A percentile compares a stretch with the other conserved stretches of the same genome.
Evolutionary conservation across 148 eudicot species (phyloP).

Genomic region (Polygonum aviculare): DNA sequence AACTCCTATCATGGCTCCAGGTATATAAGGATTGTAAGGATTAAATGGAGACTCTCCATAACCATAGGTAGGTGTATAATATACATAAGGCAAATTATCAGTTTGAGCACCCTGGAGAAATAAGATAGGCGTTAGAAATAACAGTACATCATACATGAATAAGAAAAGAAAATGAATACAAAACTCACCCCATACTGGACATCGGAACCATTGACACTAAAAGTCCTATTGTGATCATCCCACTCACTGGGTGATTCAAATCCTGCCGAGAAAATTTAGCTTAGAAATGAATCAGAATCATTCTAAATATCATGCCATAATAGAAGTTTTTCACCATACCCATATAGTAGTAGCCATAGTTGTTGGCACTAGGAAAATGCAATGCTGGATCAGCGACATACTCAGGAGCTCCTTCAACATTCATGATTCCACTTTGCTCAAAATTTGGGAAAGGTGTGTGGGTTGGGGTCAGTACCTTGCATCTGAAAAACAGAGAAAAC

Average conservation of each 20-base stretch:
- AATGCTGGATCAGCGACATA: constrained; percentile 61
- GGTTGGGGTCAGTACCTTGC: constrained; percentile 42
- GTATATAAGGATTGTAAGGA: constrained; percentile 96
- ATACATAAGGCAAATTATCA: constrained; percentile 69
- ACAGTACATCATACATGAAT: neutral
- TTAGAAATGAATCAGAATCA: neutral
- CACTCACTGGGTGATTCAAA: constrained; percentile 64
- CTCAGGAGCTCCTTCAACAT: constrained; percentile 55
- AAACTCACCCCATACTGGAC: constrained; percentile 57
- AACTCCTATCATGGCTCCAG: constrained; percentile 83
- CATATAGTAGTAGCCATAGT: constrained; percentile 78
- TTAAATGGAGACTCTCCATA: constrained; percentile 73
- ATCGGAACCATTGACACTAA: constrained; percentile 81
- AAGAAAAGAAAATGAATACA: neutral
- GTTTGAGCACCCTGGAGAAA: constrained; percentile 58
- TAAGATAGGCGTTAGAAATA: constrained; percentile 20
- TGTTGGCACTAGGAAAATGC: constrained; percentile 66
- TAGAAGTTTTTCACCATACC: constrained; percentile 25
- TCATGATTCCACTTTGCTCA: constrained; percentile 47
- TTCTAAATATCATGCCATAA: neutral
- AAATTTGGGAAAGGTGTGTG: constrained; percentile 28
- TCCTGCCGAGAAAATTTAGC: constrained; percentile 30
- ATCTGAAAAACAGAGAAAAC: constrained; percentile 25
- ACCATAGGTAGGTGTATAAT: constrained; percentile 79
- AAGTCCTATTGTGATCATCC: constrained; percentile 70